A percentile compares a stretch with the other conserved stretches of the same genome.
Evolutionary conservation across 2,329 filamentous ascomycete genomes (phyloP).

Genomic region (Rhynchosporium secalis): DNA sequence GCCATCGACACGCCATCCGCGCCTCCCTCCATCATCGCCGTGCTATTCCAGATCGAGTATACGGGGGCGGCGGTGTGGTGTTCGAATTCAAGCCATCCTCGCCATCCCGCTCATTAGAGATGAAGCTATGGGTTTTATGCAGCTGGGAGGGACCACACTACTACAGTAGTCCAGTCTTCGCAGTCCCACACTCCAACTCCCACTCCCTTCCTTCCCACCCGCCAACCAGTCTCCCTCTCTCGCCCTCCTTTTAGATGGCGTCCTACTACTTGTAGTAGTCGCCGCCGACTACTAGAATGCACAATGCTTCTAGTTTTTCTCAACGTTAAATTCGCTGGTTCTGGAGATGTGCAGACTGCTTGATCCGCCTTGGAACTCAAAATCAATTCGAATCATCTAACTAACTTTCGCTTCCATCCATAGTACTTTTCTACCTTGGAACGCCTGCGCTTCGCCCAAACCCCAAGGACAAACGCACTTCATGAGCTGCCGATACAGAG

Average conservation of each 20-base stretch:
- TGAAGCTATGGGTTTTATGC: too few species aligned
- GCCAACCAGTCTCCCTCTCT: not conserved
- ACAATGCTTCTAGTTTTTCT: constrained; percentile 15
- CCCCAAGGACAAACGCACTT: constrained; percentile 41
- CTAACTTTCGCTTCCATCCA: constrained; percentile 22
- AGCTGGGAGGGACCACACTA: too few species aligned
- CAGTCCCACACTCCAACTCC: too few species aligned
- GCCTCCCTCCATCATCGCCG: not conserved
- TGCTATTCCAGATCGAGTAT: constrained; percentile 6
- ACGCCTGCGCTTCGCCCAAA: constrained; percentile 64
- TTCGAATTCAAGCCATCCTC: not conserved
- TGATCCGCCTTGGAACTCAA: not conserved
- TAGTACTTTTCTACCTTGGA: constrained; percentile 76
- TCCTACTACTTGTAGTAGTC: not conserved
- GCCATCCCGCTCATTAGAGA: not conserved
- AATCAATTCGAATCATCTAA: not conserved
- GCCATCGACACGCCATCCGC: not conserved
- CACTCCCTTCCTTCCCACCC: not conserved
- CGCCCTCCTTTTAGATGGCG: not conserved
- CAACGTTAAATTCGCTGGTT: not conserved
- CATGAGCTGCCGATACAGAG: constrained; percentile 36
- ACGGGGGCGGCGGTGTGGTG: constrained; percentile 2
- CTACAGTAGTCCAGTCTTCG: too few species aligned
- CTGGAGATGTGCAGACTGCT: constrained; percentile 2
- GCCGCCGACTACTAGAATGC: constrained; percentile 6